Evolutionary conservation across 1,139 yeast genomes (phyloP), one percentile per base, ranked within the genome.

Genomic region (Magnusiomyces tetraspermus): DNA sequence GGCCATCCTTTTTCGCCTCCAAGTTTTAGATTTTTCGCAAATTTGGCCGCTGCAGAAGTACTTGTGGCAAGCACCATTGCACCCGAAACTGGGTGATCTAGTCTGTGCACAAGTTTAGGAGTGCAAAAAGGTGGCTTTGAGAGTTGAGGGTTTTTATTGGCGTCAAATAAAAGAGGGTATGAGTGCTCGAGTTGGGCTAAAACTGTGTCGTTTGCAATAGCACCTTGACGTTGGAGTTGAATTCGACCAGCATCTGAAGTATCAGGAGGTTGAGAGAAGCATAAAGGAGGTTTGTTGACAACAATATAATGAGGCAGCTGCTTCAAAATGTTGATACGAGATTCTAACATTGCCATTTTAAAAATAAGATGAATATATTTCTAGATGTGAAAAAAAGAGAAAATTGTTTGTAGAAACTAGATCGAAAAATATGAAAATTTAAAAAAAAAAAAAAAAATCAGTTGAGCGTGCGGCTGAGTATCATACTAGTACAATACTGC

Each of bases 41-140:
- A 59, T 55, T 54, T 52, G 36, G 55, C 51, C 1, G 65, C 65
- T 1, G 64, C 64, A 48, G 44, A 52, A 13, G 17, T 46, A 37
- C 66, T 64, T 1, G 61, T 58, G 1, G 66, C 67, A 10, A 63
- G 50, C 1, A 59, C 54, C 66, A 65, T 63, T 13, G 68, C 67
- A 0, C 69, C 69, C 1, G 64, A 55, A 1, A 63, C 65, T 22
- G 58, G 60, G 46, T 57, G 56, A 46, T 65, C 69, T 19, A 65
- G 54, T 36, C 69, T 48, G 47, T 65, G 69, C 3, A 64, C 66
- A 1, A 61, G 53, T 41, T 61, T 62, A 1, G 68, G 67, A 8
- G 46, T 46, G 31, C 62, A 58, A 44, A 59, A 56, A 26, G 60
- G 60, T 2, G 42, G 41, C 17, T 17, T 24, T 2, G 62, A 66